Evolutionary conservation across 202 grass and related monocot species (phyloP).

Genomic region (Panicum virgatum): DNA sequence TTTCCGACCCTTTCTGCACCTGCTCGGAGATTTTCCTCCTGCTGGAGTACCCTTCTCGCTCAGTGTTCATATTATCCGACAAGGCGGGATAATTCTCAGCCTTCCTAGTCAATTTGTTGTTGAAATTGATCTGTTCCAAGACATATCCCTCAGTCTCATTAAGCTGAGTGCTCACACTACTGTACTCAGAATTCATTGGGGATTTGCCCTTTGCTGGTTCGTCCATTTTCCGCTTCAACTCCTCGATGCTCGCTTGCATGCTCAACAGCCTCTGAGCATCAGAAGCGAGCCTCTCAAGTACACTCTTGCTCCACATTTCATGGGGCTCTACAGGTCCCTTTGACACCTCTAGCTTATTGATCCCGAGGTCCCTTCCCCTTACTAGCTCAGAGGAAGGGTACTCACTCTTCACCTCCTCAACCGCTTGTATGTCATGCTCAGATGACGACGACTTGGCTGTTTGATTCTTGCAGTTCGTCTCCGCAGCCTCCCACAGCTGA

Average conservation of each 20-base stretch:
- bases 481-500: slow-evolving; percentile 93
- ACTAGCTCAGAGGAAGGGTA: slow-evolving; percentile 64
- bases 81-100: slow-evolving; percentile 56
- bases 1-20: slow-evolving; percentile 75
- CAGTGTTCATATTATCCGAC: slow-evolving; percentile 39
- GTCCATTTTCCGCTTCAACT: slow-evolving; percentile 82
- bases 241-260: slow-evolving; percentile 58
- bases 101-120: slow-evolving; percentile 66
- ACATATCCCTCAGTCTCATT: slow-evolving; percentile 63
- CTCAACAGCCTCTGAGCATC: slow-evolving; percentile 72
- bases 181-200: slow-evolving; percentile 56
- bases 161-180: slow-evolving; percentile 63
- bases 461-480: slow-evolving; percentile 67
- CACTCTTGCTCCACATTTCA: slow-evolving; percentile 56
- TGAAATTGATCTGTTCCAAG: slow-evolving; percentile 68
- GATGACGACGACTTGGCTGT: slow-evolving; percentile 54
- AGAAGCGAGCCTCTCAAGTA: slow-evolving; percentile 66
- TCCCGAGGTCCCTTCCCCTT: slow-evolving; percentile 53
- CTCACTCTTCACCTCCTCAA: slow-evolving; percentile 69
- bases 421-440: slow-evolving; percentile 61
- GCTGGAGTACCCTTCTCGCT: slow-evolving; percentile 56
- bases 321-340: slow-evolving; percentile 40
- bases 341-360: slow-evolving; percentile 54
- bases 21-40: slow-evolving; percentile 72
- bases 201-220: slow-evolving; percentile 59